phyloP scores from a whole-genome alignment of 306 rosid genomes.

The Hylodesmum podocarpum region DNA sequence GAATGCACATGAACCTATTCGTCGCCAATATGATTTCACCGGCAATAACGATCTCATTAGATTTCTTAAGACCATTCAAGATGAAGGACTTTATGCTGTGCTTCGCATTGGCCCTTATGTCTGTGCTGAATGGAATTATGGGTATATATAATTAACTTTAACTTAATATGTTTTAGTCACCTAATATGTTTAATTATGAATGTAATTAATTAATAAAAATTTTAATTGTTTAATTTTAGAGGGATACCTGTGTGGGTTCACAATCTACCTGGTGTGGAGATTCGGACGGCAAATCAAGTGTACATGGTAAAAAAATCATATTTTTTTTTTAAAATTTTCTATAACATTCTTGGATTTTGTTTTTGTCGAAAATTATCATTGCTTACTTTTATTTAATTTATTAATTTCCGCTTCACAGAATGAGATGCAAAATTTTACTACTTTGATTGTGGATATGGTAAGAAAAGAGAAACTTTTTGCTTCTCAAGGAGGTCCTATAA shows the following conservation, averaged over 20 bases:
- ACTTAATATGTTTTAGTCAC: not conserved
- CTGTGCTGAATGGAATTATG: slow-evolving; percentile 63
- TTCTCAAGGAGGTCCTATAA: slow-evolving; percentile 59
- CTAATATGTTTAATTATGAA: not conserved
- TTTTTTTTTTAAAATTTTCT: not conserved
- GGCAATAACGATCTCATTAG: slow-evolving; percentile 45
- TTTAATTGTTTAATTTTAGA: slow-evolving; percentile 12
- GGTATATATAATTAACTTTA: slow-evolving; percentile 43
- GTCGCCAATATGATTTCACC: slow-evolving; percentile 46
- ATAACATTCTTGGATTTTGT: not conserved
- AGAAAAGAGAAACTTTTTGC: slow-evolving; percentile 56
- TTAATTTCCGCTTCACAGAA: not conserved
- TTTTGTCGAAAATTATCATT: not conserved
- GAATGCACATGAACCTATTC: slow-evolving; percentile 52
- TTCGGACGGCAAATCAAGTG: slow-evolving; percentile 47
- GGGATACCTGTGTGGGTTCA: slow-evolving; percentile 64
- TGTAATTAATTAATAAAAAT: not conserved
- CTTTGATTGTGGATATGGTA: slow-evolving; percentile 41
- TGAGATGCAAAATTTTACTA: slow-evolving; percentile 31
- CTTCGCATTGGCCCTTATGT: slow-evolving; percentile 64
- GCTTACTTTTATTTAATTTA: not conserved
- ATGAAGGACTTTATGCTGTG: slow-evolving; percentile 48
- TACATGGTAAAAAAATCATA: slow-evolving; percentile 38
- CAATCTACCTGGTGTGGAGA: slow-evolving; percentile 50
- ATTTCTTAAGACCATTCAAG: slow-evolving; percentile 54